These are phyloP conservation scores for Neohortaea acidophila DNA, from an alignment of 495 filamentous ascomycete species.

Conservation along the genomic window DNA sequence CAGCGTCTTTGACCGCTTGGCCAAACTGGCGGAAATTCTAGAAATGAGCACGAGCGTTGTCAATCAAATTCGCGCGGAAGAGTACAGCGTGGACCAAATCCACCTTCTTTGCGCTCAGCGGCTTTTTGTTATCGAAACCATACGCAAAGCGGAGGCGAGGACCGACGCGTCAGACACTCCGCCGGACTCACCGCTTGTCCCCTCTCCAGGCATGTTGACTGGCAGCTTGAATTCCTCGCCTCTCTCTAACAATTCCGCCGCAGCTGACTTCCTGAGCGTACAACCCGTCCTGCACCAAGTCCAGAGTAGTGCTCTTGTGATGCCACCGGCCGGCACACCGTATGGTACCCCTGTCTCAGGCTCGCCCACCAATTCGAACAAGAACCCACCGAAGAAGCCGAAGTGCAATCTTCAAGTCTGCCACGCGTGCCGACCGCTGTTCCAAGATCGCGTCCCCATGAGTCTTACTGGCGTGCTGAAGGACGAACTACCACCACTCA, in stretches of 20 bases:
- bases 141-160: conserved; percentile 5
- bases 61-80: conserved; percentile 9
- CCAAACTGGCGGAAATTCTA: conserved; percentile 9
- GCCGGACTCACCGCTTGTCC: neutral
- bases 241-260: no score
- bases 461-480: conserved; percentile 24
- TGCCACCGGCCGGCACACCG: conserved; percentile 9
- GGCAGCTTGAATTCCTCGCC: neutral
- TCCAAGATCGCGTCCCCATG: conserved; percentile 25
- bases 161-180: no score
- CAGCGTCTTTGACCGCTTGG: conserved; percentile 16
- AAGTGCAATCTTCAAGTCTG: conserved; percentile 22
- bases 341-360: conserved; percentile 3
- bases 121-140: conserved; percentile 10
- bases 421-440: conserved; percentile 26
- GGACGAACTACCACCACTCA: conserved; percentile 16
- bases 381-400: neutral
- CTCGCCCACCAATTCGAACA: neutral
- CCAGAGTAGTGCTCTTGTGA: neutral
- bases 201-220: neutral
- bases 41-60: conserved; percentile 15
- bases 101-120: conserved; percentile 19
- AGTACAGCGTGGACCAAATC: conserved; percentile 18
- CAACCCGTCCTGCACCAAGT: no score
- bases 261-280: no score